Evolutionary conservation across 345 rosid species (phyloP).

Genomic region (Nasturtium officinale): DNA sequence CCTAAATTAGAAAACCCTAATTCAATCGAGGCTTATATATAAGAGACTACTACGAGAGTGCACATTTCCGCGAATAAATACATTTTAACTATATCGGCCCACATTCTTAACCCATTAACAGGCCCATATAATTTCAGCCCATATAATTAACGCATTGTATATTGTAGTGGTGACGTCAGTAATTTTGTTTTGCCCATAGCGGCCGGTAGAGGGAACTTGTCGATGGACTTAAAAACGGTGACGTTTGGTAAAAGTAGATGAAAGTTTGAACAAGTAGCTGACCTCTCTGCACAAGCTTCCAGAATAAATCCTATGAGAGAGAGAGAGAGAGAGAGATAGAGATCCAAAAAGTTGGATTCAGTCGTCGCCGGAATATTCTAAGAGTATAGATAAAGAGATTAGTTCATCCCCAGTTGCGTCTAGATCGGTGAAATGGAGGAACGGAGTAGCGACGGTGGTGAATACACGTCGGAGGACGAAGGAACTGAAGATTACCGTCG

Average conservation of each 20-base stretch:
- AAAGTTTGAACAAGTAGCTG: conserved; percentile 34
- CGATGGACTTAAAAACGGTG: conserved; percentile 16
- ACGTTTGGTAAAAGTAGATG: conserved; percentile 35
- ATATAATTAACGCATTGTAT: not conserved
- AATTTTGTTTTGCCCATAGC: conserved; percentile 2
- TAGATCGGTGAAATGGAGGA: conserved; percentile 46
- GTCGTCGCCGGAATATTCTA: conserved; percentile 21
- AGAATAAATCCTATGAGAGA: conserved; percentile 26
- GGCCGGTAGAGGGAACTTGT: conserved; percentile 9
- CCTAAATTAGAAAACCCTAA: conserved; percentile 38
- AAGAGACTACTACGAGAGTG: conserved; percentile 16
- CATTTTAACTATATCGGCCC: conserved; percentile 19
- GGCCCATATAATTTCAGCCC: not conserved
- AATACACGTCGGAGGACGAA: conserved; percentile 92
- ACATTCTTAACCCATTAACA: not conserved
- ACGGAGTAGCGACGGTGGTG: conserved; percentile 60
- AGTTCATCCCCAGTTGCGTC: not conserved
- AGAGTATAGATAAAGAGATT: conserved; percentile 15
- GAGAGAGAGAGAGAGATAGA: too few species aligned
- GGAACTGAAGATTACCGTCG: conserved; percentile 85
- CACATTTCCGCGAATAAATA: not conserved
- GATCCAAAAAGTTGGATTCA: conserved; percentile 25
- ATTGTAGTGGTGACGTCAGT: conserved; percentile 16
- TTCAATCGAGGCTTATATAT: conserved; percentile 27
- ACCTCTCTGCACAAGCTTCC: conserved; percentile 39